Evolutionary conservation across 1,284 basidiomycete species (phyloP), one percentile per base, ranked within the genome.

Genomic region (Ustilago crameri): DNA sequence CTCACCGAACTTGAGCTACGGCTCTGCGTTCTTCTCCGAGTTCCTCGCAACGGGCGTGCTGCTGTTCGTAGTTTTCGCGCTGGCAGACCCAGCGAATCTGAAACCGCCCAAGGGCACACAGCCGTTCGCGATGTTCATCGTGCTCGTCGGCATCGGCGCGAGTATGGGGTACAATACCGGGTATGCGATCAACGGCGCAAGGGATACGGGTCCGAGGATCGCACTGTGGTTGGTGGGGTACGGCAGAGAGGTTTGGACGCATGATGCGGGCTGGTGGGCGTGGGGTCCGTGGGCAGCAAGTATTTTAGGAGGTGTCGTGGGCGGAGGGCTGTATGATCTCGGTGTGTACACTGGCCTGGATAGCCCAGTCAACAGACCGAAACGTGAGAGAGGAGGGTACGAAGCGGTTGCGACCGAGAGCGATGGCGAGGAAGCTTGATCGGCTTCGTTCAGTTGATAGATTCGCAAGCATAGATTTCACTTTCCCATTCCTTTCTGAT

Each of bases 221-320:
- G 83, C 89, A 74, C 87, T 88, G 1, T 86, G 87, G 41, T 87
- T 89, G 85, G 86, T 86, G 5, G 87, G 89, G 24, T 90, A 90
- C 73, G 88, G 88, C 15, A 79, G 35, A 30, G 84, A 84, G 60
- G 86, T 81, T 2, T 83, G 76, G 67, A 78, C 84, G 26, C 87
- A 85, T 70, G 84, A 87, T 59, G 86, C 85, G 74, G 89, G 90
- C 64, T 92, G 91, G 78, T 92, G 90, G 90, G 62, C 91, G 15
- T 92, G 91, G 91, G 89, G 89, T 71, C 88, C 89, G 14, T 56
- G 73, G 57, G 5, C 78, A 35, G 60, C 55, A 17, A 65, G 63
- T 48, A 75, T 84, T 34, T 12, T 64, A 12, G 84, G 84, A 10
- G 84, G 78, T 23, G 45, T 82, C 4, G 66, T 76, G 18, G 84